phyloP scores from a whole-genome alignment of 768 basidiomycete species.

The Phanerodontia chrysosporium region DNA sequence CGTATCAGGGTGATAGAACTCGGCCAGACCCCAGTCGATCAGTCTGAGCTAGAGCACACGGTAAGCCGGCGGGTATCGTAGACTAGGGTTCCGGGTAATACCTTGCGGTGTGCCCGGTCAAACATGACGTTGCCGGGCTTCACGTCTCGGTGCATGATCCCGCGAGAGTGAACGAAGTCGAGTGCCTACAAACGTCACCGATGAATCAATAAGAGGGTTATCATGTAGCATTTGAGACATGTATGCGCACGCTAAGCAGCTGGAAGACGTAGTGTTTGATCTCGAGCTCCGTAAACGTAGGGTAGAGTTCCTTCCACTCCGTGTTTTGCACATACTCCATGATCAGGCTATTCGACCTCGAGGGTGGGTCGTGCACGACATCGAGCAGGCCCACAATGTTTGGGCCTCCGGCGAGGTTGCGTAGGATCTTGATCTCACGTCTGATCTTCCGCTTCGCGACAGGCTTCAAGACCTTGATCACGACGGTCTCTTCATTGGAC shows the following conservation, averaged over 20 bases:
- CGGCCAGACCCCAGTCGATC: constrained; percentile 98
- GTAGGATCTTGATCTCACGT: constrained; percentile 96
- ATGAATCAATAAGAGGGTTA: neutral
- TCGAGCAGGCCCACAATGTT: constrained; percentile 92
- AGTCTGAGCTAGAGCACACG: constrained; percentile 64
- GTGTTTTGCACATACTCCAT: constrained; percentile 97
- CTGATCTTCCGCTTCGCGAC: constrained; percentile 99
- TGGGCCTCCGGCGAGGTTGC: constrained; percentile 92
- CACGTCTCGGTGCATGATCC: constrained; percentile 98
- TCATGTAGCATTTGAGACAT: neutral
- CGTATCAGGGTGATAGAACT: constrained; percentile 96
- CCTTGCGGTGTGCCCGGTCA: constrained; percentile 93
- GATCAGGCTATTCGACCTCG: constrained; percentile 93
- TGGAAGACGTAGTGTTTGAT: constrained; percentile 96
- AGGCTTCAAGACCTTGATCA: constrained; percentile 97
- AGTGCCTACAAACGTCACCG: constrained; percentile 54
- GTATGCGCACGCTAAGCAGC: constrained; percentile 67
- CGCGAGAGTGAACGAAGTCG: constrained; percentile 96
- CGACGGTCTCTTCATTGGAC: constrained; percentile 87
- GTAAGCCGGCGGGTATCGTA: neutral
- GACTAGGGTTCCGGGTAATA: constrained; percentile 24
- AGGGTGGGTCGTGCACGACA: constrained; percentile 90
- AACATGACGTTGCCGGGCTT: constrained; percentile 99
- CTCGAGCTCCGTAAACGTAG: constrained; percentile 90
- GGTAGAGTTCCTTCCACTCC: constrained; percentile 94